These are phyloP conservation scores for Neurospora terricola DNA, from an alignment of 495 filamentous ascomycete species.

Conservation along the genomic window DNA sequence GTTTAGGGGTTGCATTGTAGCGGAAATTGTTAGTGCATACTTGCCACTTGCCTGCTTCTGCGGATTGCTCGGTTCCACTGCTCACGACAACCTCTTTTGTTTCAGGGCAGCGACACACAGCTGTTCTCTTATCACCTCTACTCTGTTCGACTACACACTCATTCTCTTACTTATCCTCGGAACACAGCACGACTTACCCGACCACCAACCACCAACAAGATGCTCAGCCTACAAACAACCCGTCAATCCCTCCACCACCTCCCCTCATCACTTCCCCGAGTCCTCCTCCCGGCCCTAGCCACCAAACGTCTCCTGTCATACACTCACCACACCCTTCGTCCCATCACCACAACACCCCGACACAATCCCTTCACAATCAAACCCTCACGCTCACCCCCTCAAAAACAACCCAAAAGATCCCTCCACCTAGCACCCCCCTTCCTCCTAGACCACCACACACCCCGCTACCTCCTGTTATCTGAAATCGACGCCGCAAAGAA, in stretches of 20 bases:
- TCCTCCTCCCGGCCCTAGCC: background rate
- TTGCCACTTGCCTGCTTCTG: background rate
- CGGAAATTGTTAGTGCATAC: background rate
- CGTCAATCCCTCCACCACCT: background rate
- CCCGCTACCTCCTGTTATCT: constrained; percentile 53
- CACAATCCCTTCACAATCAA: too few relatives aligned
- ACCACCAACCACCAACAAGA: background rate
- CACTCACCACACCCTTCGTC: background rate
- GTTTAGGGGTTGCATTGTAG: background rate
- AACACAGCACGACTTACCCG: background rate
- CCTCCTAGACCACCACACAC: constrained; percentile 62
- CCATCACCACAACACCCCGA: too few relatives aligned
- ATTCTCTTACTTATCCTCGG: background rate
- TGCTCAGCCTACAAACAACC: background rate
- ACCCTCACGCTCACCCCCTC: too few relatives aligned
- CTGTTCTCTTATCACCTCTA: too few relatives aligned
- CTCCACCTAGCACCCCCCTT: constrained; percentile 69
- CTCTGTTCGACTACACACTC: background rate
- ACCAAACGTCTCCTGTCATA: background rate
- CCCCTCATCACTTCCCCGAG: background rate
- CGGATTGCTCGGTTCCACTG: background rate
- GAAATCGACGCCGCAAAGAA: constrained; percentile 52
- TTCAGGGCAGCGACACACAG: background rate
- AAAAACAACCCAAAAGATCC: too few relatives aligned
- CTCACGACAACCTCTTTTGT: background rate